Evolutionary conservation across 352 stramenopile species (phyloP).

Genomic region (Phytophthora ramorum): DNA sequence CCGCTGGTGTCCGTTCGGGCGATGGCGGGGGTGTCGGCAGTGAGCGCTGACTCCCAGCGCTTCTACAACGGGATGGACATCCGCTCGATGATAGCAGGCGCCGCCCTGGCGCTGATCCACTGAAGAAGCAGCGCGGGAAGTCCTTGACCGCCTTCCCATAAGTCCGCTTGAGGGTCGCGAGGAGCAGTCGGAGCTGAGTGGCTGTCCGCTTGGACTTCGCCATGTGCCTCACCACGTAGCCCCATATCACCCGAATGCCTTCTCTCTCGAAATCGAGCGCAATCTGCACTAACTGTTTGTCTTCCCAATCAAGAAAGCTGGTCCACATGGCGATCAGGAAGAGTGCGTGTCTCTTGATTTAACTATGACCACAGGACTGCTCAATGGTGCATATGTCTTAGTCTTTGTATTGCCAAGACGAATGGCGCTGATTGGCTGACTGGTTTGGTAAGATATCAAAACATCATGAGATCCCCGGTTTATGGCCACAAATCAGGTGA

Average conservation of each 20-base stretch:
- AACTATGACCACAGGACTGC: background rate
- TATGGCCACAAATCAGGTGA: background rate
- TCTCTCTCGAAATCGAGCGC: conserved; percentile 3
- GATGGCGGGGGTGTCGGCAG: too few relatives aligned
- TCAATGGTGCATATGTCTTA: background rate
- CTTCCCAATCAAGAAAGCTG: background rate
- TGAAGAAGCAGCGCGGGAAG: too few relatives aligned
- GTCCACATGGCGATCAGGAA: background rate
- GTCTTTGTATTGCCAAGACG: background rate
- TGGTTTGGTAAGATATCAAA: background rate
- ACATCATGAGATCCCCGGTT: background rate
- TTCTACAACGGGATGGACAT: too few relatives aligned
- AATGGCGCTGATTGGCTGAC: background rate
- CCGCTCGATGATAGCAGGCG: too few relatives aligned
- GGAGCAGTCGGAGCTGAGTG: background rate
- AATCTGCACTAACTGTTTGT: conserved; percentile 10
- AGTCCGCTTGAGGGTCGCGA: background rate
- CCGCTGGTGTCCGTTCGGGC: background rate
- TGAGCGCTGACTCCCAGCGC: too few relatives aligned
- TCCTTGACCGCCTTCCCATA: background rate
- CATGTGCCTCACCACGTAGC: conserved; percentile 1
- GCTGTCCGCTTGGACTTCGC: background rate
- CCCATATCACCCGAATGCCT: conserved; percentile 3
- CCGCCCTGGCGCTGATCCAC: too few relatives aligned
- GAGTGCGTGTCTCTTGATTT: background rate